Conservation (phyloP, 768 basidiomycete genomes). For the Galerina sulciceps region DNA sequence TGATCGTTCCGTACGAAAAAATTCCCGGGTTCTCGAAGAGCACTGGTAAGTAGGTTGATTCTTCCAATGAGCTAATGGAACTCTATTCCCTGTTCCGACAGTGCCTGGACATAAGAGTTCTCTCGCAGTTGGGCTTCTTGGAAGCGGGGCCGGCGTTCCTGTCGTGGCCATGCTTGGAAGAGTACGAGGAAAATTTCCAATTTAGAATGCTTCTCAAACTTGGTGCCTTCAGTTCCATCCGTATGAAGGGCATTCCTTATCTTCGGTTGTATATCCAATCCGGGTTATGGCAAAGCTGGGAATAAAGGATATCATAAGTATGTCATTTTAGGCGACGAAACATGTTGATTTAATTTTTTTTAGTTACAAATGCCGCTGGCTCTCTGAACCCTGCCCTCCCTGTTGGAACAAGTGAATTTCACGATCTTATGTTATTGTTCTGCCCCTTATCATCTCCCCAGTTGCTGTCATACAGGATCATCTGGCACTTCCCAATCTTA, state of each 20-base stretch:
- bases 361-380: slow-evolving; percentile 91
- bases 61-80: neutral
- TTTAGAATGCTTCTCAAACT: slow-evolving; percentile 1
- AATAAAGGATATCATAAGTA: slow-evolving; percentile 75
- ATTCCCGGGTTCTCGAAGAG: slow-evolving; percentile 78
- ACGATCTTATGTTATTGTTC: neutral
- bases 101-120: slow-evolving; percentile 83
- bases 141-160: slow-evolving; percentile 63
- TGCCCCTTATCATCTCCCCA: slow-evolving; percentile 26
- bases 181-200: slow-evolving; percentile 41
- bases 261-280: slow-evolving; percentile 77
- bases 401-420: slow-evolving; percentile 76
- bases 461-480: slow-evolving; percentile 89
- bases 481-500: slow-evolving; percentile 76
- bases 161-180: slow-evolving; percentile 91
- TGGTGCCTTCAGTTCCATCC: slow-evolving; percentile 65
- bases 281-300: slow-evolving; percentile 81
- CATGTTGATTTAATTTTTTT: neutral
- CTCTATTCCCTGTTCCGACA: slow-evolving; percentile 26
- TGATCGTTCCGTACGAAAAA: slow-evolving; percentile 65
- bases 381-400: slow-evolving; percentile 73
- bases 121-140: slow-evolving; percentile 81
- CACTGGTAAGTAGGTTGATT: slow-evolving; percentile 54
- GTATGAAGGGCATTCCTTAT: slow-evolving; percentile 81
- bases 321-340: slow-evolving; percentile 22